Conservation (phyloP, 2,329 filamentous ascomycete genomes). For the Diaporthe amygdali region DNA sequence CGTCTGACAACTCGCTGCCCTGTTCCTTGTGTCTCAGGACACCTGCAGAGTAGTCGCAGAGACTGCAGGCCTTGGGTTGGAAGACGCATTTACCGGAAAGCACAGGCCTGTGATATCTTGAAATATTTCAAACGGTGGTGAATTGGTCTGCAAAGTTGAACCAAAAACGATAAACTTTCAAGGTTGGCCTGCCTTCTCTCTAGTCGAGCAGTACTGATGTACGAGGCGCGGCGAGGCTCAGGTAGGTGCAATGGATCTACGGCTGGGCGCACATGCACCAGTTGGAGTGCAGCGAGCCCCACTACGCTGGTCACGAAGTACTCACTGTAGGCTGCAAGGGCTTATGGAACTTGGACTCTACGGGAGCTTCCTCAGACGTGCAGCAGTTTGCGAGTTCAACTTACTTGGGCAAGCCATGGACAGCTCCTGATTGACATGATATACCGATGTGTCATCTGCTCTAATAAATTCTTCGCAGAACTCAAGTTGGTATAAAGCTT, state of each 20-base stretch:
- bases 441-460: not conserved
- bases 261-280: not conserved
- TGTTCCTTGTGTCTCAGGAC: not conserved
- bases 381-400: too few relatives aligned
- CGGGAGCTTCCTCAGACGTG: too few relatives aligned
- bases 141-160: too few relatives aligned
- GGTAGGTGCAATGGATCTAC: not conserved
- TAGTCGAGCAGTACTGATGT: not conserved
- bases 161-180: not conserved
- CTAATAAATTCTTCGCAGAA: not conserved
- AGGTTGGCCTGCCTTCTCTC: not conserved
- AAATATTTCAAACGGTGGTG: too few relatives aligned
- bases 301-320: not conserved
- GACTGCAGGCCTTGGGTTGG: not conserved
- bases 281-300: not conserved
- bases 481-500: too few relatives aligned
- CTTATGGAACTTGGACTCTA: not conserved
- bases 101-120: too few relatives aligned
- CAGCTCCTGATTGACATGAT: not conserved
- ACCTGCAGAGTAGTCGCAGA: not conserved
- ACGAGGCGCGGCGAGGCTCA: not conserved
- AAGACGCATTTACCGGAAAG: not conserved
- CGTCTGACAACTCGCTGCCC: not conserved
- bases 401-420: not conserved
- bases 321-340: not conserved